These are phyloP conservation scores for Tremellales sp. DNA, from an alignment of 1,284 basidiomycete genomes.

Conservation along the genomic window DNA sequence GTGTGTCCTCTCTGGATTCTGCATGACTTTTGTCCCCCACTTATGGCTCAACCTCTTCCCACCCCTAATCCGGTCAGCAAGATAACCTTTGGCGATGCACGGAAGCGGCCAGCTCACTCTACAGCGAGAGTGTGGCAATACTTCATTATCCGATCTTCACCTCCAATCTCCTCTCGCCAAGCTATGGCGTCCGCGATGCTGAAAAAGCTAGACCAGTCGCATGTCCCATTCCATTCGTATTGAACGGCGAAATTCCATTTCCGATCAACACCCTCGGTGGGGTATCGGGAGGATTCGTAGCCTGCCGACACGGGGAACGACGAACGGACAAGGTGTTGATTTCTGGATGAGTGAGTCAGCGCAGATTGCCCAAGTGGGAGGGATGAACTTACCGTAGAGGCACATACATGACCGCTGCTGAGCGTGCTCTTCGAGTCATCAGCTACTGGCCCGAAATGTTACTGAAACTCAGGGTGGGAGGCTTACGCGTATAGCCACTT, in stretches of 20 bases:
- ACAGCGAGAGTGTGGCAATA: conserved; percentile 73
- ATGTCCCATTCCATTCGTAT: conserved; percentile 36
- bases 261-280: conserved; percentile 23
- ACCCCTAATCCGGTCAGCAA: conserved; percentile 49
- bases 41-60: conserved; percentile 63
- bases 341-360: conserved; percentile 40
- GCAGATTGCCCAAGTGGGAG: neutral
- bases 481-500: conserved; percentile 63
- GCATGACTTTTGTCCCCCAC: conserved; percentile 63
- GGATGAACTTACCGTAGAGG: conserved; percentile 58
- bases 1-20: conserved; percentile 58
- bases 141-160: conserved; percentile 69
- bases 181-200: conserved; percentile 57
- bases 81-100: neutral
- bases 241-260: conserved; percentile 52
- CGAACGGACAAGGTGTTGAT: conserved; percentile 70
- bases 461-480: neutral
- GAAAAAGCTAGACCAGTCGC: conserved; percentile 30
- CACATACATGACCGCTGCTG: conserved; percentile 70
- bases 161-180: conserved; percentile 76
- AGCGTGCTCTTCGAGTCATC: conserved; percentile 58
- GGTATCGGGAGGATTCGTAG: conserved; percentile 54
- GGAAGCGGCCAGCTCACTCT: conserved; percentile 32
- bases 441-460: neutral
- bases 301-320: conserved; percentile 67